Evolutionary conservation across 2,329 filamentous ascomycete species (phyloP).

Genomic region (Penicillium frequentans): DNA sequence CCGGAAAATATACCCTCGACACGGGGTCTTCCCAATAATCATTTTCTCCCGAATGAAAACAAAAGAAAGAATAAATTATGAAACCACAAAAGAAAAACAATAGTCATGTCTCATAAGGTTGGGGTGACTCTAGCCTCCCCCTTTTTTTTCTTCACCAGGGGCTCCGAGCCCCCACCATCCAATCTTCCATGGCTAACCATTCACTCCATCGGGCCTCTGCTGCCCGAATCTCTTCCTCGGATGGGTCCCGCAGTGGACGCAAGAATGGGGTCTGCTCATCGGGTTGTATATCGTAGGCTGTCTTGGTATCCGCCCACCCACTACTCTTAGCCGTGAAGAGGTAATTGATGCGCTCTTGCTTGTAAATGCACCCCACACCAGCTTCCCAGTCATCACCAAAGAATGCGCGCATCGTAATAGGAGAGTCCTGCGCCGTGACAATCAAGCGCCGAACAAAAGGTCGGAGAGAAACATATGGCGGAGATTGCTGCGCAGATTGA

Average conservation of each 20-base stretch:
- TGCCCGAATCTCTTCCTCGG: constrained; percentile 73
- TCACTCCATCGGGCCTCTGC: constrained; percentile 88
- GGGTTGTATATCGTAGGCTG: constrained; percentile 80
- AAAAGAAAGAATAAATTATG: not conserved
- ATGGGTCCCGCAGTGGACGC: constrained; percentile 71
- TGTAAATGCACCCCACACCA: constrained; percentile 78
- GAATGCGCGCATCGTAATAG: constrained; percentile 79
- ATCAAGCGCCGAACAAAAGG: constrained; percentile 91
- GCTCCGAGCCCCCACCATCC: constrained; percentile 81
- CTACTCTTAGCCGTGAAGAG: constrained; percentile 92
- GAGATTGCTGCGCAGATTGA: constrained; percentile 19
- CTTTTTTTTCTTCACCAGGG: constrained; percentile 27
- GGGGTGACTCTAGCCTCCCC: not conserved
- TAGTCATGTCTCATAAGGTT: constrained; percentile 26
- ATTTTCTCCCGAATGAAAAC: not conserved
- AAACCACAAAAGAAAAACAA: constrained; percentile 9
- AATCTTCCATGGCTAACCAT: constrained; percentile 96
- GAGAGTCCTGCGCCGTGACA: constrained; percentile 88
- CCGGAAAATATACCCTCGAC: not conserved
- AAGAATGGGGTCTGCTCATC: constrained; percentile 86
- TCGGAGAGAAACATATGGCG: constrained; percentile 63
- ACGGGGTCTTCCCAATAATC: not conserved
- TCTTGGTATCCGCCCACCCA: constrained; percentile 84
- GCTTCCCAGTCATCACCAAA: constrained; percentile 85
- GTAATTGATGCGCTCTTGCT: constrained; percentile 88